Evolutionary conservation across 176 grass and related monocot species (phyloP).

Genomic region (Avena sativa): DNA sequence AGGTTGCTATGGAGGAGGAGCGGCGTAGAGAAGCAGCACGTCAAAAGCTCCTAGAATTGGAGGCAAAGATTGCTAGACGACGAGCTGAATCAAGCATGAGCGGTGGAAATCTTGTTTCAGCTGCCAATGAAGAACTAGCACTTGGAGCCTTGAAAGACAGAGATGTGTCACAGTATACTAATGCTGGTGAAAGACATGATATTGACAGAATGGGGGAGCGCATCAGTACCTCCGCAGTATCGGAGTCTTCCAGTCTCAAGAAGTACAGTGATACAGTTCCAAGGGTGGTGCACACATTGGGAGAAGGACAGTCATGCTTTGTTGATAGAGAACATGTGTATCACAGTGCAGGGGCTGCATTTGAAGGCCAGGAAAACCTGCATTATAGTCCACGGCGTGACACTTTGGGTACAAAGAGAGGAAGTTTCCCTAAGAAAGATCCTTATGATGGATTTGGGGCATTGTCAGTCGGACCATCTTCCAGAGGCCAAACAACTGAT

Average conservation of each 20-base stretch:
- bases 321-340: constrained; percentile 67
- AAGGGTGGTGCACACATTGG: constrained; percentile 50
- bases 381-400: constrained; percentile 55
- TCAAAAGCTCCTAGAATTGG: constrained; percentile 87
- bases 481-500: constrained; percentile 48
- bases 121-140: constrained; percentile 50
- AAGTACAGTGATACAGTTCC: constrained; percentile 65
- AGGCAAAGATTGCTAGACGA: constrained; percentile 85
- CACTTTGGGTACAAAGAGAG: constrained; percentile 56
- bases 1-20: constrained; percentile 75
- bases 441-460: constrained; percentile 53
- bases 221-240: constrained; percentile 58
- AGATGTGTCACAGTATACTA: constrained; percentile 39
- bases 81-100: constrained; percentile 57
- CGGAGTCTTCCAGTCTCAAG: constrained; percentile 61
- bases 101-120: constrained; percentile 46
- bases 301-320: constrained; percentile 54
- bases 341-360: constrained; percentile 46
- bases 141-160: constrained; percentile 47
- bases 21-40: constrained; percentile 87
- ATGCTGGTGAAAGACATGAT: constrained; percentile 58
- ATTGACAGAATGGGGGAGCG: constrained; percentile 59
- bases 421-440: constrained; percentile 65
- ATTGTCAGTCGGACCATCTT: constrained; percentile 50
- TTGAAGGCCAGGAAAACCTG: constrained; percentile 63